Evolutionary conservation across 2,329 filamentous ascomycete species (phyloP).

Genomic region (Ceratocystis ficicola): DNA sequence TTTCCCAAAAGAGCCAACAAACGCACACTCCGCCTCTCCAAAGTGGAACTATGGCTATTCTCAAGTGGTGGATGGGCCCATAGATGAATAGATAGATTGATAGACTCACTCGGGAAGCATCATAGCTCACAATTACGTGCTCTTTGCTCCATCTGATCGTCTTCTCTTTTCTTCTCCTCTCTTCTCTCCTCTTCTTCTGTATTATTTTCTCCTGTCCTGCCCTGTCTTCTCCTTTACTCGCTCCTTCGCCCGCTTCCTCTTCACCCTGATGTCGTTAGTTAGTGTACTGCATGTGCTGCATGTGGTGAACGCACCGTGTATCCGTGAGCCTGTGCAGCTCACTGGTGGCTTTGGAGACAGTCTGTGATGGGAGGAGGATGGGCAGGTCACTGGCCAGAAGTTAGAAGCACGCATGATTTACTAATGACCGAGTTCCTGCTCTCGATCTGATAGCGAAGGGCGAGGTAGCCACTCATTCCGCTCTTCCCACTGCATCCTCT

Average conservation of each 20-base stretch:
- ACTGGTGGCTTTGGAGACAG: background rate
- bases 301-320: background rate
- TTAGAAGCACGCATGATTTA: background rate
- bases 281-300: background rate
- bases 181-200: background rate
- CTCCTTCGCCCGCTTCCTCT: background rate
- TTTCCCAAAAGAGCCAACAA: background rate
- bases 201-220: background rate
- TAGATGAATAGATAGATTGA: background rate
- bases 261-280: background rate
- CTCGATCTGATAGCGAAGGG: background rate
- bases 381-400: background rate
- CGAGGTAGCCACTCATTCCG: background rate
- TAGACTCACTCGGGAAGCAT: background rate
- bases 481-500: background rate
- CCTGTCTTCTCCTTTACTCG: background rate
- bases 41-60: background rate
- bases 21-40: background rate
- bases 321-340: background rate
- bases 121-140: background rate
- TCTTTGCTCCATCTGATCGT: background rate
- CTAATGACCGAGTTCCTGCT: background rate
- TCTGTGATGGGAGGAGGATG: background rate
- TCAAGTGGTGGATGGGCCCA: background rate
- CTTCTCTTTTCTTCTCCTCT: background rate